Evolutionary conservation across 805 yeast species (phyloP).

Genomic region (Schizosaccharomyces octosporus): DNA sequence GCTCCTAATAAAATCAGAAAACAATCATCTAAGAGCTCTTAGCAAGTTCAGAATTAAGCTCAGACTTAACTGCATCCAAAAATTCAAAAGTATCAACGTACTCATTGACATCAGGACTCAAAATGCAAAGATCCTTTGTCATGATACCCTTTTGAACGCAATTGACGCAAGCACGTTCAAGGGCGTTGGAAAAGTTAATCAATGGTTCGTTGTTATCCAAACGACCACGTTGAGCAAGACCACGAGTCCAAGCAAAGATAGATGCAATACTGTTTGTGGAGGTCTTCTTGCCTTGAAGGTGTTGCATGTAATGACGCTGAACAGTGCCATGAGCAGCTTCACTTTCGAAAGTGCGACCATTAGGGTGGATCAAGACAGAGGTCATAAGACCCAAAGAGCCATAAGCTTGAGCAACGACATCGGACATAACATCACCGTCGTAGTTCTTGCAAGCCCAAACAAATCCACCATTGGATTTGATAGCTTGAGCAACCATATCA

Average conservation of each 20-base stretch:
- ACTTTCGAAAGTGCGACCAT: constrained; percentile 81
- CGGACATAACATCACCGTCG: constrained; percentile 94
- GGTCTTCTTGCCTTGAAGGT: constrained; percentile 90
- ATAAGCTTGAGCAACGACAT: constrained; percentile 92
- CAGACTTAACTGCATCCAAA: constrained; percentile 39
- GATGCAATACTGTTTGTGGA: constrained; percentile 94
- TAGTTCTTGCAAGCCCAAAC: constrained; percentile 92
- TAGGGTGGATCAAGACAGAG: constrained; percentile 88
- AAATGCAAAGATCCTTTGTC: constrained; percentile 90
- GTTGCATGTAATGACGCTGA: constrained; percentile 86
- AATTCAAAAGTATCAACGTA: constrained; percentile 86
- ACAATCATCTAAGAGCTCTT: not conserved
- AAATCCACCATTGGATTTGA: constrained; percentile 83
- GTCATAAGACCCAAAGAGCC: constrained; percentile 95
- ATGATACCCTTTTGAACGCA: constrained; percentile 74
- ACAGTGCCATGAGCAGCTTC: constrained; percentile 99
- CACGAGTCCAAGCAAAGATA: constrained; percentile 91
- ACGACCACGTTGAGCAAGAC: constrained; percentile 75
- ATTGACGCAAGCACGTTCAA: constrained; percentile 67
- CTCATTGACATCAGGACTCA: constrained; percentile 51
- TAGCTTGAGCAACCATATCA: constrained; percentile 98
- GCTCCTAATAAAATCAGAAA: not conserved
- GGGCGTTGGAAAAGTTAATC: constrained; percentile 44
- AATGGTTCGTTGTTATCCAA: constrained; percentile 74
- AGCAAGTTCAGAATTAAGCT: not conserved